Base-by-base conservation (phyloP, 1,284 basidiomycete genomes). In the Ceratobasidium sp. region DNA sequence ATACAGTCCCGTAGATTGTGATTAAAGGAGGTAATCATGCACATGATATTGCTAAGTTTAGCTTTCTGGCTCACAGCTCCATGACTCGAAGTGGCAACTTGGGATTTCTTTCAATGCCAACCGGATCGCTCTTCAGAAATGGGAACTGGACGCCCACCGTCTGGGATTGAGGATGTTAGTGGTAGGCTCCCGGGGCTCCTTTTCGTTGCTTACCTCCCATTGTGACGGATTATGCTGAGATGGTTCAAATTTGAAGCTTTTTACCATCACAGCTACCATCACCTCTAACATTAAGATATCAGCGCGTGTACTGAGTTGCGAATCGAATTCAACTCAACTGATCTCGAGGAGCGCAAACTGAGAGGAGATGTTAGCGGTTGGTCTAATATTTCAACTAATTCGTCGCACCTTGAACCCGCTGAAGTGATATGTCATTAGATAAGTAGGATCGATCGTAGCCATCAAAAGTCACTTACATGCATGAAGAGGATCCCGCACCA, bases 271-370 rank as follows among this genome's bases (percentile, higher is more conserved):
- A 5, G 67, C 55, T 8, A 70, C n/a, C 55, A 70, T 48, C 8
- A 58, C 55, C 55, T 58, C 43, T 59, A 32, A 23, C 3, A 34
- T 36, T 36, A 39, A 23, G 23, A 21, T 39, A 23, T 58, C 18
- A 58, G 18, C 23, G 34, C 3, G 4, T 30, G 32, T 16, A 28
- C 30, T 3, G 1, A 45, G 30, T 26, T 12, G 21, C 18, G 12
- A n/a, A 60, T 30, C 14, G 21, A 16, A 39, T 14, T 14, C 2
- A 30, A 70, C 67, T 23, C 50, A 70, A 70, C 67, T 70, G 43
- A 48, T 70, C 55, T 70, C 67, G 55, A 70, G 34, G 8, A 70
- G 14, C 9, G 67, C 53, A 48, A 70, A 70, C 59, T 61, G 10
- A 6, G 16, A 21, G 10, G 3, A 43, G 45, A 26, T 1, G 39